Evolutionary conservation across 2,329 filamentous ascomycete genomes (phyloP), one percentile per base, ranked within the genome.

Genomic region (Fusarium nematophilum): DNA sequence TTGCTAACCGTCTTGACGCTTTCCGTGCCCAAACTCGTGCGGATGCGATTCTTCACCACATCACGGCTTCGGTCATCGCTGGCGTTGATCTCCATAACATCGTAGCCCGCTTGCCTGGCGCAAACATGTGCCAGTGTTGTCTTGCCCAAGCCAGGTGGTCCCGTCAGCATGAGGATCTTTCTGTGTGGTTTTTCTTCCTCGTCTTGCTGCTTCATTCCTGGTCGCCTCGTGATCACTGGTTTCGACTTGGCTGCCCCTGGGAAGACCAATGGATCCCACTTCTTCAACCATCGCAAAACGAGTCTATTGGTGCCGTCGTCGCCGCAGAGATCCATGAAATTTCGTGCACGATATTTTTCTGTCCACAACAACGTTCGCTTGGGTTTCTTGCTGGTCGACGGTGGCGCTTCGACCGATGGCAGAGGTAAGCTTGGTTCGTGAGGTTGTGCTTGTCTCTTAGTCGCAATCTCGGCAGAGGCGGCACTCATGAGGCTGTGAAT

Each of bases 121-220:
- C 95, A 98, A 0, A 99, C 95, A 75, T 99, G 95, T 2, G 95
- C 95, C 40, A 99, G 76, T 0, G 95, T 99, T 0, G 95, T 99
- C 79, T 99, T 99, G 23, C 95, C 95, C 9, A 99, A 80, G 2
- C 95, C 95, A 0, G 95, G 95, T 0, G 95, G 93, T 0, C 95
- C 96, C 1, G 94, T 93, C 13, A 99, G 79, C 70, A 99, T 84
- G 9, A 99, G 77, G 7, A 99, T 92, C 73, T 97, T 98, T 57
- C 90, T 85, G 71, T 96, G 92, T 25, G 86, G 83, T 62, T 88
- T 90, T 72, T 96, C 91, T 48, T 91, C 88, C 6, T 88, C 83
- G 1, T 77, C 78, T 14, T 81, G 67, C 56, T 75, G 78, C 18
- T 72, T 78, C 29, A 69, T 37, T 43, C 73, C 77, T 53, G 82